phyloP scores from a whole-genome alignment of 2,329 filamentous ascomycete species.

The Myriosclerotinia curreyana region DNA sequence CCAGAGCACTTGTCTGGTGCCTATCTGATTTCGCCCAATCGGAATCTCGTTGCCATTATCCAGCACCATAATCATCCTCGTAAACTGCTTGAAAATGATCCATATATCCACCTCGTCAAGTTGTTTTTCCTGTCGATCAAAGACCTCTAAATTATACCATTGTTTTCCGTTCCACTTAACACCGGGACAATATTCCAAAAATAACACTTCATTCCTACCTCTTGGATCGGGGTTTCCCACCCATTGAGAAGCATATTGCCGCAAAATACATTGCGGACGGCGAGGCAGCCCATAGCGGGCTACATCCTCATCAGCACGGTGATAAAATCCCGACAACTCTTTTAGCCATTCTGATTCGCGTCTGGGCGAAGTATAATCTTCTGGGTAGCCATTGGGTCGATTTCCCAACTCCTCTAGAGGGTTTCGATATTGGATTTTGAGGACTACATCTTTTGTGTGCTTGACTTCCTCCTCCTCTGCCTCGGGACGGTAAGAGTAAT shows the following conservation, averaged over 20 bases:
- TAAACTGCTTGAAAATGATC: slow-evolving; percentile 9
- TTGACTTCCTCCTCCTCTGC: neutral
- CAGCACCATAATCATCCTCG: slow-evolving; percentile 11
- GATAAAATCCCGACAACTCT: neutral
- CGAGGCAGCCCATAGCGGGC: too few relatives aligned
- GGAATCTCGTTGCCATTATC: slow-evolving; percentile 1
- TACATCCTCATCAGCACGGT: neutral
- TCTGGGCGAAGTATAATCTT: rapidly evolving
- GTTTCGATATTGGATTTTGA: neutral
- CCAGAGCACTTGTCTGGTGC: neutral
- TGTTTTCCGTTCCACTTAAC: neutral
- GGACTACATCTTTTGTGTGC: neutral
- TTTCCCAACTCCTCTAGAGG: too few relatives aligned
- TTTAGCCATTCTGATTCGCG: neutral
- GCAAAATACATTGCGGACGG: neutral
- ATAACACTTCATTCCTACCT: neutral
- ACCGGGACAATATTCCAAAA: slow-evolving; percentile 12
- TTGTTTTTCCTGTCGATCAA: neutral
- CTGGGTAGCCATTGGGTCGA: slow-evolving; percentile 3
- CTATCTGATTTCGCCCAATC: rapidly evolving
- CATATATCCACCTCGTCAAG: slow-evolving; percentile 10
- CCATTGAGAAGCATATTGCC: neutral
- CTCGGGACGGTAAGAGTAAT: too few relatives aligned
- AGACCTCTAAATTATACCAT: neutral
- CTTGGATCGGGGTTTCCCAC: neutral